phyloP scores from a whole-genome alignment of 768 basidiomycete species.

The Pleurotus tuoliensis region DNA sequence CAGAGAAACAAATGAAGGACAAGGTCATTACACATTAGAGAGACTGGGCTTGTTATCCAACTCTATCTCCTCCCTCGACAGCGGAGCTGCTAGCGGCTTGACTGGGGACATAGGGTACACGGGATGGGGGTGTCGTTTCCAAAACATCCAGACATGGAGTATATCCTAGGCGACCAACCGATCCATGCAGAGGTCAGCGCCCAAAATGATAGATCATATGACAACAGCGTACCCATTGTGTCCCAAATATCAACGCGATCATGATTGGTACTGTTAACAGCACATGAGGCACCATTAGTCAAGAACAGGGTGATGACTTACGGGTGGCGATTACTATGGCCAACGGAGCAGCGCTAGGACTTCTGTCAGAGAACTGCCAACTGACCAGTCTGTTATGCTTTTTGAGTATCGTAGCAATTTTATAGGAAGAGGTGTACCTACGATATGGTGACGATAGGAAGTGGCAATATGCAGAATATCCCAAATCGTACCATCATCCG shows the following conservation, averaged over 20 bases:
- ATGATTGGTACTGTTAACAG: conserved; percentile 14
- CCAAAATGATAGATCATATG: background rate
- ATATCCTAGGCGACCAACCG: conserved; percentile 8
- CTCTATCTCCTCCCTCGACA: background rate
- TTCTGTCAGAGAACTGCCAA: background rate
- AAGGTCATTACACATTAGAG: no score
- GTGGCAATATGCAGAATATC: conserved; percentile 9
- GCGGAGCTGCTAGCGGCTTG: no score
- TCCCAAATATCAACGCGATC: conserved; percentile 16
- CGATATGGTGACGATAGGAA: conserved; percentile 7
- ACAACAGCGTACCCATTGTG: conserved; percentile 14
- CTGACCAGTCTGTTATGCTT: background rate
- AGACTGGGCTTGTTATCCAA: background rate
- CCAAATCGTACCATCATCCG: conserved; percentile 17
- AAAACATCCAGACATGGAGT: conserved; percentile 11
- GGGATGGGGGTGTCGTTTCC: background rate
- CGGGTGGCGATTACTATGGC: background rate
- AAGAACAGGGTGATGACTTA: background rate
- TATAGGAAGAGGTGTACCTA: background rate
- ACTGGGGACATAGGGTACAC: no score
- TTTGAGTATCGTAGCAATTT: background rate
- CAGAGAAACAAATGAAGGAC: no score
- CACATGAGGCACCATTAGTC: background rate
- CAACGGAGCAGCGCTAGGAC: background rate
- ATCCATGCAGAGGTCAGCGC: background rate